Evolutionary conservation across 257 asterid species (phyloP), one percentile per base, ranked within the genome.

Genomic region (Echites panduratus): DNA sequence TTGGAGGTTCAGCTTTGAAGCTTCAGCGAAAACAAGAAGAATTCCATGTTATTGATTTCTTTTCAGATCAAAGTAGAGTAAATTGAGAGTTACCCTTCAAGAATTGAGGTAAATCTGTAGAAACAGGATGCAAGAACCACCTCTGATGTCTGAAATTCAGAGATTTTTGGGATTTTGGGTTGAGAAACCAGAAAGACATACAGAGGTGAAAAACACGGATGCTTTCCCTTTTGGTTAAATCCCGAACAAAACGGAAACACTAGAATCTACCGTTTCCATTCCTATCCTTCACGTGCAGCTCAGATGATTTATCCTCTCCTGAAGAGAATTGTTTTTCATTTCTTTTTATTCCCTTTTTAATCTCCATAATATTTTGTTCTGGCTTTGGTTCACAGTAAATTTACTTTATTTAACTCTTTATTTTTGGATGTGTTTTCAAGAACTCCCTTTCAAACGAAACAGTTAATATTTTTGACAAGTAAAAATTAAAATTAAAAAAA

Each of bases 1-100:
- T 29, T 63, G 70, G 44, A 47, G 64, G 16, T 43, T 47, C 7
- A 62, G 50, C 35, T 27, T 22, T 17, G 72, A 16, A 65, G 35
- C 41, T 48, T 61, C 66, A 26, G 48, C 14, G 71, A 53, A 53
- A 43, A 65, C 68, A 68, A 76, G 72, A 76, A 64, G 6, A 24
- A 50, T 70, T 29, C 57, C 56, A 45, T 7, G 53, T 9, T 40
- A 3, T 43, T 32, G 53, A 26, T 26, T 49, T 16, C 32, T 29
- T 19, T 6, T 73, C 73, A 52, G 54, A 63, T 63, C 68, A 63
- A 67, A 67, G 41, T 43, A 10, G 26, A 69, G 49, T 27, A 27
- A 52, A 69, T 61, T 61, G 10, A 40, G 43, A 35, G n/a, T 13
- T 29, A 2, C 67, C 67, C 67, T 61, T 29, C 41, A 27, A 62